Evolutionary conservation across 768 basidiomycete species (phyloP).

Genomic region (Infundibulicybe gibba): DNA sequence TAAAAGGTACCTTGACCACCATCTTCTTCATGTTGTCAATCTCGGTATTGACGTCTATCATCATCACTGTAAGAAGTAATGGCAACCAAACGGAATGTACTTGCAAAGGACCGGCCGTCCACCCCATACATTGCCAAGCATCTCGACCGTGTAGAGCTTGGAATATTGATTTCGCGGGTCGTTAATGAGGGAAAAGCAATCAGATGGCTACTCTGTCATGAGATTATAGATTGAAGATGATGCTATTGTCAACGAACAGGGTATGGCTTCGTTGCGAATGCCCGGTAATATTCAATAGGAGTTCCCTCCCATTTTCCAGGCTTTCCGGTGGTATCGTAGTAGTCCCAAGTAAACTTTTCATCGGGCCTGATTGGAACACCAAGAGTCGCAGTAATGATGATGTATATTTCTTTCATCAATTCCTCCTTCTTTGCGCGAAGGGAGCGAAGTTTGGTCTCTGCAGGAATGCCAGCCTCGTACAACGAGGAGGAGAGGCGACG

Average conservation of each 20-base stretch:
- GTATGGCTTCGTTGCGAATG: conserved; percentile 55
- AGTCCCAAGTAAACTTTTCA: conserved; percentile 82
- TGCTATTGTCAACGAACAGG: conserved; percentile 32
- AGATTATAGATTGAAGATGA: not conserved
- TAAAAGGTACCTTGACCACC: conserved; percentile 57
- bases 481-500: conserved; percentile 59
- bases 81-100: conserved; percentile 18
- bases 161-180: conserved; percentile 86
- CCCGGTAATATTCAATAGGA: conserved; percentile 74
- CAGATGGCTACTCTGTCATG: conserved; percentile 43
- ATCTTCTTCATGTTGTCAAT: conserved; percentile 77
- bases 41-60: conserved; percentile 84
- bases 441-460: conserved; percentile 42
- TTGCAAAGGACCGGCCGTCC: conserved; percentile 81
- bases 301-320: conserved; percentile 75
- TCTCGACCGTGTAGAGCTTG: conserved; percentile 87
- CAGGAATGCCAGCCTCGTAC: conserved; percentile 40
- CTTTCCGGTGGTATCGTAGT: conserved; percentile 79
- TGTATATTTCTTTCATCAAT: conserved; percentile 81
- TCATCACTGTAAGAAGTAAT: conserved; percentile 2
- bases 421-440: conserved; percentile 83
- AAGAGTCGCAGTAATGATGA: conserved; percentile 78
- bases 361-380: conserved; percentile 80
- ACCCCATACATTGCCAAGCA: conserved; percentile 91
- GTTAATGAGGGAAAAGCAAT: conserved; percentile 91